Conservation (phyloP, 2,329 filamentous ascomycete species). For the Phialocephala sp. region DNA sequence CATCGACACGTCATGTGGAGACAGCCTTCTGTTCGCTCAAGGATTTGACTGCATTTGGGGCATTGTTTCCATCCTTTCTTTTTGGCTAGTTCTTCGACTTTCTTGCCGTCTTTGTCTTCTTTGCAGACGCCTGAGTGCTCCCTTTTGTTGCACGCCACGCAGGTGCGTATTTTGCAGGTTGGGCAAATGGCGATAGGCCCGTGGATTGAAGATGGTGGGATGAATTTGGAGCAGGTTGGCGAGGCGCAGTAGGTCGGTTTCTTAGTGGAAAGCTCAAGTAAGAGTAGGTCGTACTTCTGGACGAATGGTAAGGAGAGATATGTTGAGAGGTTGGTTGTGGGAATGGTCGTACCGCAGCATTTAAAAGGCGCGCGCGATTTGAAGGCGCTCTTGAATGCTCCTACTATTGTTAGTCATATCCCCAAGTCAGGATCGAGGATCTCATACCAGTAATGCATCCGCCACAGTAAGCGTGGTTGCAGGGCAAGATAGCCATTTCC, state of each 20-base stretch:
- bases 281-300: constrained; percentile 31
- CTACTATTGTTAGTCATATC: constrained; percentile 14
- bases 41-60: constrained; percentile 35
- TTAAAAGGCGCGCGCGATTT: constrained; percentile 30
- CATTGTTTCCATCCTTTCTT: constrained; percentile 39
- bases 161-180: constrained; percentile 33
- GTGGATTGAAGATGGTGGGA: constrained; percentile 35
- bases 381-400: constrained; percentile 31
- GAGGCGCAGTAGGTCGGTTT: constrained; percentile 39
- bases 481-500: constrained; percentile 27
- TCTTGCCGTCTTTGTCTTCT: constrained; percentile 36
- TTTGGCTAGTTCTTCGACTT: constrained; percentile 33
- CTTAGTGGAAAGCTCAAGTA: constrained; percentile 38
- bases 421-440: not conserved
- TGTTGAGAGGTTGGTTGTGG: not conserved
- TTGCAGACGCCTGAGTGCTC: constrained; percentile 39
- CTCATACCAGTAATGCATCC: constrained; percentile 31
- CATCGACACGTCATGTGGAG: constrained; percentile 43
- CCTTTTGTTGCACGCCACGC: constrained; percentile 32
- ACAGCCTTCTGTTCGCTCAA: constrained; percentile 40
- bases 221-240: constrained; percentile 35
- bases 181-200: constrained; percentile 34
- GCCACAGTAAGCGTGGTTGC: constrained; percentile 33
- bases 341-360: constrained; percentile 29
- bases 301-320: constrained; percentile 25